Percentiles rank a stretch among this genome's conserved stretches.
phyloP scores from a whole-genome alignment of 345 rosid species.

The Fremontodendron californicum region DNA sequence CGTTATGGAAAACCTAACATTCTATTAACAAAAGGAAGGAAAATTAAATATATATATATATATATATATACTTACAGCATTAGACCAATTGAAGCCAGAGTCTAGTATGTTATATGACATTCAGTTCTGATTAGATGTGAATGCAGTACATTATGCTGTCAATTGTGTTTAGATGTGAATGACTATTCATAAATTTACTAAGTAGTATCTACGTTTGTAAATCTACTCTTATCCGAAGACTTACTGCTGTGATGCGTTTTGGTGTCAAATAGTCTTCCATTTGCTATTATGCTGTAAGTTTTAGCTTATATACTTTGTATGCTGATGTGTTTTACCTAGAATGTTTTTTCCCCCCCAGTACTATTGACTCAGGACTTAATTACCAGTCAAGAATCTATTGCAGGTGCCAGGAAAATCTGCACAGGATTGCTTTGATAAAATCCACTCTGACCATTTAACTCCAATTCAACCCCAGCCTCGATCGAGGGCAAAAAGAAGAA shows the following conservation, averaged over 20 bases:
- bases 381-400: conserved; percentile 15
- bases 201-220: not conserved
- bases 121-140: not conserved
- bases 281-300: not conserved
- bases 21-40: not conserved
- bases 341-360: not conserved
- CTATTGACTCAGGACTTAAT: conserved; percentile 1
- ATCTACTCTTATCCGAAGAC: not conserved
- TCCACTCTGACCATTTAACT: conserved; percentile 55
- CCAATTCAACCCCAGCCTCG: conserved; percentile 55
- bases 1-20: not conserved
- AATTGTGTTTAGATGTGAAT: not conserved
- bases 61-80: too few relatives aligned
- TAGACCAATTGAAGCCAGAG: not conserved
- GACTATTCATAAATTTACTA: not conserved
- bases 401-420: conserved; percentile 84
- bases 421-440: conserved; percentile 74
- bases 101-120: not conserved
- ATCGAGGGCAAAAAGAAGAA: conserved; percentile 42
- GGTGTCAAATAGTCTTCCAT: not conserved
- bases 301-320: conserved; percentile 1
- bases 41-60: not conserved
- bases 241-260: not conserved
- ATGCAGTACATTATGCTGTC: not conserved
- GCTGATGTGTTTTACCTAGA: not conserved